A percentile compares a stretch with the other conserved stretches of the same genome.
Conservation (phyloP, 2,329 filamentous ascomycete genomes). For the Talaromyces sp. region DNA sequence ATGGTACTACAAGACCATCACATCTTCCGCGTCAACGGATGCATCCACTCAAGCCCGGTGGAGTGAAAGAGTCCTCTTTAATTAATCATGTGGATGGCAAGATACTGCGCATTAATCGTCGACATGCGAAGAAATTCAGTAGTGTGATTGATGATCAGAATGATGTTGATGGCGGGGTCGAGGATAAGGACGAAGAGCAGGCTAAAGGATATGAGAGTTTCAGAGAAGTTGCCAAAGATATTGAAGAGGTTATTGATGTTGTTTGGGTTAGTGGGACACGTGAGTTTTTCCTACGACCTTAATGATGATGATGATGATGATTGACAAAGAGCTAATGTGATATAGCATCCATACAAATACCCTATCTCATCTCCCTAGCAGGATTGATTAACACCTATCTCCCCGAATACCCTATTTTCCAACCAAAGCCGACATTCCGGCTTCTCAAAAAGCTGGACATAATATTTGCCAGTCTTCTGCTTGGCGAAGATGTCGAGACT, state of each 20-base stretch:
- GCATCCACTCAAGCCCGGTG: constrained; percentile 55
- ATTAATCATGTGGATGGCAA: constrained; percentile 58
- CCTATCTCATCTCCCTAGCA: constrained; percentile 77
- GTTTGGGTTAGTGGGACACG: constrained; percentile 86
- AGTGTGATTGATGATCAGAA: constrained; percentile 22
- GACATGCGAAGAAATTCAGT: constrained; percentile 54
- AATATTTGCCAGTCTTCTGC: constrained; percentile 74
- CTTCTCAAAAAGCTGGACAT: constrained; percentile 77
- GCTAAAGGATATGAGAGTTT: constrained; percentile 61
- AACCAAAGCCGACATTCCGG: constrained; percentile 66
- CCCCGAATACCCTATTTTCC: constrained; percentile 63
- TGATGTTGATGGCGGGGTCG: constrained; percentile 24
- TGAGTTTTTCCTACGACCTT: too few relatives aligned
- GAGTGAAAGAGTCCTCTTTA: constrained; percentile 58
- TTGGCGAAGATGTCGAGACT: constrained; percentile 65
- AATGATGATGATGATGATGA: too few relatives aligned
- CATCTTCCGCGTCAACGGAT: constrained; percentile 54
- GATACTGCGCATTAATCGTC: constrained; percentile 52
- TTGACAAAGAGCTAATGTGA: neutral
- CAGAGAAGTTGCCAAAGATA: constrained; percentile 68
- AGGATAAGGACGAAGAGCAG: constrained; percentile 34
- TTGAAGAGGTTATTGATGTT: constrained; percentile 73
- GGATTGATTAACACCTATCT: constrained; percentile 71
- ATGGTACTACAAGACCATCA: constrained; percentile 28
- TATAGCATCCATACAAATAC: constrained; percentile 73